Evolutionary conservation across 768 basidiomycete species (phyloP).

Genomic region (Lentinula edodes): DNA sequence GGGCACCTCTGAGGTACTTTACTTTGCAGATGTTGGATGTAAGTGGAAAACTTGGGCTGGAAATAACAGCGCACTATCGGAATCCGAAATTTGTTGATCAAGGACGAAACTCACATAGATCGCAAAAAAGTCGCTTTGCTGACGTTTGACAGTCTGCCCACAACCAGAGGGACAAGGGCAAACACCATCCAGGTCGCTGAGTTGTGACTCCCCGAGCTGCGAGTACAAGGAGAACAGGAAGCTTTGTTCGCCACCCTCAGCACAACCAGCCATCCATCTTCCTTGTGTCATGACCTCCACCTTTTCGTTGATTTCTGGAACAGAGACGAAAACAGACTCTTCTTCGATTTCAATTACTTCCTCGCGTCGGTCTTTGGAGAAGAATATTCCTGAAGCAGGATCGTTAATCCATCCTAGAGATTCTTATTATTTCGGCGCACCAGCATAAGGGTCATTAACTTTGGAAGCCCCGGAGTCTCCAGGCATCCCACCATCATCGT

Average conservation of each 20-base stretch:
- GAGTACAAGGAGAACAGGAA: slow-evolving; percentile 84
- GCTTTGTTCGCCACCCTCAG: slow-evolving; percentile 87
- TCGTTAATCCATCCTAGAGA: neutral
- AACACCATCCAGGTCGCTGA: slow-evolving; percentile 24
- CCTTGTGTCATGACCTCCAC: slow-evolving; percentile 78
- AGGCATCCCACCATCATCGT: slow-evolving; percentile 42
- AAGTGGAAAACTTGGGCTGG: slow-evolving; percentile 69
- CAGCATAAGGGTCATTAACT: slow-evolving; percentile 86
- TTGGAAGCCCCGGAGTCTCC: slow-evolving; percentile 34
- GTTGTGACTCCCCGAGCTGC: slow-evolving; percentile 44
- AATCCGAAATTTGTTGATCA: neutral
- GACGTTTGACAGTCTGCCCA: slow-evolving; percentile 52
- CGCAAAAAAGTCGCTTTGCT: slow-evolving; percentile 77
- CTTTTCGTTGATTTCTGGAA: slow-evolving; percentile 37
- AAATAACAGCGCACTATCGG: slow-evolving; percentile 8
- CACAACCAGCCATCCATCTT: slow-evolving; percentile 97
- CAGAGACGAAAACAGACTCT: slow-evolving; percentile 46
- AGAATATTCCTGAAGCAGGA: slow-evolving; percentile 69
- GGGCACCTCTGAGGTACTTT: slow-evolving; percentile 59
- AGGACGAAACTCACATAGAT: slow-evolving; percentile 56
- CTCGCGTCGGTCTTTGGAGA: slow-evolving; percentile 89
- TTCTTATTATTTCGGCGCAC: slow-evolving; percentile 27
- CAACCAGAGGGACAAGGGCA: slow-evolving; percentile 76
- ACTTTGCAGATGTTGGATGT: slow-evolving; percentile 56
- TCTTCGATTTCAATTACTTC: slow-evolving; percentile 92